Percentiles rank a stretch among this genome's conserved stretches.
Conservation (phyloP, 305 asterid species). For the Caryopteris hybrid region DNA sequence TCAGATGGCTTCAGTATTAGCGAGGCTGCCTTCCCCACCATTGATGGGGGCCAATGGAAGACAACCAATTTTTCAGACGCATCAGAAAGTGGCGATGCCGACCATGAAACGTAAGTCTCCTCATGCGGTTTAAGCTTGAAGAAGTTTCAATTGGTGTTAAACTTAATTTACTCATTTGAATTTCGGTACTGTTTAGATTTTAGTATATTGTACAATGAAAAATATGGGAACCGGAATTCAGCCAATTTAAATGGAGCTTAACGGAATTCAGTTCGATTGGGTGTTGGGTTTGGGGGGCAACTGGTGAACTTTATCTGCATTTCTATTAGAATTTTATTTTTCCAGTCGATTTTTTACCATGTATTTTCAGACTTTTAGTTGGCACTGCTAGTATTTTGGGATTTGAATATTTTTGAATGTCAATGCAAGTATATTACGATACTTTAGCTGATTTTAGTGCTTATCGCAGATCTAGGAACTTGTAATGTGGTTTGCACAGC, state of each 20-base stretch:
- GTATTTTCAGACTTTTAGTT: background rate
- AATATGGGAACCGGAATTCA: background rate
- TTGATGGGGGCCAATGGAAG: constrained; percentile 34
- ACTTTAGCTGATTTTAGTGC: background rate
- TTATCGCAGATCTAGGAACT: background rate
- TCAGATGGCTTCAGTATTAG: constrained; percentile 36
- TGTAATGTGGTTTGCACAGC: background rate
- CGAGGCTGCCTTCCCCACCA: constrained; percentile 30
- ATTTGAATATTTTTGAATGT: too few relatives aligned
- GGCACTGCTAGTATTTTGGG: background rate
- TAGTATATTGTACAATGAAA: background rate
- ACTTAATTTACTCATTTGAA: background rate
- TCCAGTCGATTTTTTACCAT: background rate
- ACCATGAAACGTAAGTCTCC: constrained; percentile 17
- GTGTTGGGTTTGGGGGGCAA: background rate
- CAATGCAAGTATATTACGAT: background rate
- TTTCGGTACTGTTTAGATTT: background rate
- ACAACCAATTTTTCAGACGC: constrained; percentile 28
- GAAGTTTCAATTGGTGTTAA: background rate
- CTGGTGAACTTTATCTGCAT: background rate
- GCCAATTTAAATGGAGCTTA: background rate
- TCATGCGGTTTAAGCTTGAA: background rate
- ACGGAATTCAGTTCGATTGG: background rate
- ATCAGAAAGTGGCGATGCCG: constrained; percentile 23
- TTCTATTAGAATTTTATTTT: background rate